Base-by-base conservation (phyloP, 805 yeast species). In the Sporopachydermia lactativora region DNA sequence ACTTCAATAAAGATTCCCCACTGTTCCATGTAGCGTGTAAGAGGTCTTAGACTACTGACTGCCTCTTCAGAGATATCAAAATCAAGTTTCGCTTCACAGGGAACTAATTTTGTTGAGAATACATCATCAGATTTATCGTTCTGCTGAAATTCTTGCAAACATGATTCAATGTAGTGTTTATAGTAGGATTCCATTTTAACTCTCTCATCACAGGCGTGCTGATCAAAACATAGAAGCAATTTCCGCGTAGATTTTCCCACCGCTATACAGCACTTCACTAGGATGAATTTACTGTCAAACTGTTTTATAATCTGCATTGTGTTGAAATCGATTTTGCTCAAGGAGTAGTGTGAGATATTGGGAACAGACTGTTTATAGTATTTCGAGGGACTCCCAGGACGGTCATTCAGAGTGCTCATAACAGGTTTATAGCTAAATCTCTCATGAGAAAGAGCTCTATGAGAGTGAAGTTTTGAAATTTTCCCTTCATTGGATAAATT, bases 171-270 rank as follows among this genome's bases (percentile, higher is more conserved):
- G n/a, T 24, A 24, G 31, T 24, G 52, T 46, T n/a, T 73, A 57
- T 8, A 68, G 49, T 1, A 24, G 13, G 44, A 39, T 49, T 85
- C 95, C 2, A 80, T 68, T 37, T 64, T 62, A 0, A 81, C 63
- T 41, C 95, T 57, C 52, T 85, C 95, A 57, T 81, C 94, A 41
- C 79, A 73, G 0, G 95, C 95, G 61, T 85, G 95, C 50, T 84
- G 95, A 52, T 85, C 95, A 3, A 81, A 49, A 1, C 52, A 31
- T 6, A 73, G 57, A 15, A 72, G 54, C 13, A 73, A 48, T 0
- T 51, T 37, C 4, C 45, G 44, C 1, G 45, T 24, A 1, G 50
- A n/a, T 1, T 39, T 37, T 1, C 39, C 14, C 5, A 17, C 35
- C 3, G 52, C 34, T 17, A n/a, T n/a, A n/a, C n/a, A n/a, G n/a